Evolutionary conservation across 73 alveolate species (phyloP), one percentile per base, ranked within the genome.

Genomic region (Blepharisma japonicum): DNA sequence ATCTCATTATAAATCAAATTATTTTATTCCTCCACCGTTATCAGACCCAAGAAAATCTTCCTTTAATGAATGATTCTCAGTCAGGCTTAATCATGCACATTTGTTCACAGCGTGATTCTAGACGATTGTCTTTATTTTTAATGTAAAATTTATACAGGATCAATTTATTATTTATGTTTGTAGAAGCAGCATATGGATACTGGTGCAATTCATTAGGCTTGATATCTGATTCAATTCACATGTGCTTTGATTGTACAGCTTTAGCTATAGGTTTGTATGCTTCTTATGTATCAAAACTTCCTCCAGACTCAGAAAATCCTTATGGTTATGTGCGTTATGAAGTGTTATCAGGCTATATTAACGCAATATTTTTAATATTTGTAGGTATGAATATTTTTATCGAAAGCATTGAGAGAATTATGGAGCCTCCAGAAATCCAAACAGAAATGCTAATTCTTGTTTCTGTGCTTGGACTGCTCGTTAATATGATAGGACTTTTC

Each of bases 241-340:
- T 96, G 99, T 83, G 94, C 6, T 85, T 96, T 68, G 99, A 96
- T 83, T 95, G 98, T 83, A 95, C 95, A 46, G 99, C 99, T 18
- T 90, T 95, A 32, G 91, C 96, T 8, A 95, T 96, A 56, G 99
- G 98, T 18, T 86, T 96, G 38, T 91, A 87, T 88, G 96, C 98
- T 45, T 85, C 96, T 54, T 96, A 91, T 74, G 84, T 96, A 68
- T 80, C 98, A 1, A 94, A 93, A 83, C 77, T 77, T 67, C 89
- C 91, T 47, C 90, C 95, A 55, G 86, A 87, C 74, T 77, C 88
- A 71, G 84, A 86, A 42, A 92, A 86, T 70, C 90, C 96, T 50
- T 97, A 80, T 87, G 99, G 99, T 0, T 95, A 86, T 84, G 91
- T 83, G 68, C 92, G 98, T 74, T 87, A 92, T 49, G 98, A 95